Base-by-base conservation (phyloP, 495 filamentous ascomycete species). In the Filosporella fistucella region DNA sequence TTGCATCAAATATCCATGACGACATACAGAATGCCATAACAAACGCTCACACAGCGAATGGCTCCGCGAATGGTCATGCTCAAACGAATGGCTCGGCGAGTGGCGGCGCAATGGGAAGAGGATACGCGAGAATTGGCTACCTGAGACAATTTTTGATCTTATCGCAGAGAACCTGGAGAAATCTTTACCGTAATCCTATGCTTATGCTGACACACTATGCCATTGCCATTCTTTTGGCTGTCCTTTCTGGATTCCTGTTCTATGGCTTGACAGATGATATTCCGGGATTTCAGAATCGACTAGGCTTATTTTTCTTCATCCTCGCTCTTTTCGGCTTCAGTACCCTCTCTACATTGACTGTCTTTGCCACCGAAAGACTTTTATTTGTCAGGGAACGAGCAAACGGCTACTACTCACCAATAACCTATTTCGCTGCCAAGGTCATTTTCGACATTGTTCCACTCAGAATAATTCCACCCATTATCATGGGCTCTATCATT, bases 201-300 rank as follows among this genome's bases (percentile, higher is more conserved):
- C 70, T 99, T 36, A 99, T 99, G 93, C 77, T 99, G 38, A 95
- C 94, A 0, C 93, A 99, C 69, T 99, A 99, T 63, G 91, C 91
- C n/a, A 97, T 96, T 55, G 88, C 93, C 17, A 96, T 99, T 52
- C 68, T 97, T 1, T 78, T 99, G 11, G 93, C 91, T 14, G 91
- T 96, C 21, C 82, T 99, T 41, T 90, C 89, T 25, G 93, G 93
- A 14, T 96, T 83, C 63, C 80, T 99, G 18, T 99, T 96, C 74
- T 99, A 96, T 53, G 93, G 94, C 7, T 68, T 99, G 51, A 95
- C 88, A 17, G 87, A 94, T 62, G 88, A 97, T 60, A 95, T 99
- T 60, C 82, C 86, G 47, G 94, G 93, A 36, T 99, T 99, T 77
- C 93, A 99, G 64, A 97, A 99, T 64, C 80, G 93, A 16, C 82